A percentile compares a stretch with the other conserved stretches of the same genome.
phyloP scores from a whole-genome alignment of 2,329 filamentous ascomycete species.

The Xylaria sp. region DNA sequence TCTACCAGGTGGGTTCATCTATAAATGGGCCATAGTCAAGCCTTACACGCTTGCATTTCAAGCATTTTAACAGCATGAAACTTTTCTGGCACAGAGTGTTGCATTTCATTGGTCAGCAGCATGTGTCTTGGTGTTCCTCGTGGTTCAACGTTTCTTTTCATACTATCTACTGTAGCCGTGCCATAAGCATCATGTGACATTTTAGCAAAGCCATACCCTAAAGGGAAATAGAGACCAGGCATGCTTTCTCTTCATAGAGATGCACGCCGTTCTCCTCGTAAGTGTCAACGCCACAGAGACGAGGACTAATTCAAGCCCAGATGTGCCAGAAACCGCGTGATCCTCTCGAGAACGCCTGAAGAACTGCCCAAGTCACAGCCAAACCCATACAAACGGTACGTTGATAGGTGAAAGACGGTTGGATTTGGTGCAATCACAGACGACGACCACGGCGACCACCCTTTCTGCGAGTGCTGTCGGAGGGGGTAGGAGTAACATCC shows the following conservation, averaged over 20 bases:
- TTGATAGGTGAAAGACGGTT: conserved; percentile 42
- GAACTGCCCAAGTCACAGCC: conserved; percentile 50
- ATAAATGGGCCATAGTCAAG: background rate
- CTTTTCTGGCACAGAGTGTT: background rate
- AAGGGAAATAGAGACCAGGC: conserved; percentile 50
- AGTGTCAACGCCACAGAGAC: conserved; percentile 72
- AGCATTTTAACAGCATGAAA: background rate
- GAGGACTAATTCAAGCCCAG: conserved; percentile 57
- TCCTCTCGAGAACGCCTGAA: conserved; percentile 44
- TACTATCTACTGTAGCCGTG: conserved; percentile 50
- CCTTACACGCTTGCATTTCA: background rate
- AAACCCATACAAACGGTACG: conserved; percentile 46
- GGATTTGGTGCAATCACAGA: conserved; percentile 76
- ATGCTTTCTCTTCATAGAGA: conserved; percentile 52
- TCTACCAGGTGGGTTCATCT: background rate
- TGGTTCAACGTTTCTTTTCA: conserved; percentile 45
- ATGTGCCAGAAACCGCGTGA: conserved; percentile 49
- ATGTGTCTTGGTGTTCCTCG: conserved; percentile 18
- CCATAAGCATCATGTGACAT: conserved; percentile 51
- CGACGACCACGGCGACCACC: conserved; percentile 99
- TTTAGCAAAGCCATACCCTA: conserved; percentile 45
- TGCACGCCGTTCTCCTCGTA: conserved; percentile 76
- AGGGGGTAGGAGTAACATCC: conserved; percentile 99
- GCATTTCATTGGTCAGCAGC: background rate
- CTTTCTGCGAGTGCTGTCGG: conserved; percentile 99